Evolutionary conservation across 768 basidiomycete genomes (phyloP).

Genomic region (Xerocomus potaroensis): DNA sequence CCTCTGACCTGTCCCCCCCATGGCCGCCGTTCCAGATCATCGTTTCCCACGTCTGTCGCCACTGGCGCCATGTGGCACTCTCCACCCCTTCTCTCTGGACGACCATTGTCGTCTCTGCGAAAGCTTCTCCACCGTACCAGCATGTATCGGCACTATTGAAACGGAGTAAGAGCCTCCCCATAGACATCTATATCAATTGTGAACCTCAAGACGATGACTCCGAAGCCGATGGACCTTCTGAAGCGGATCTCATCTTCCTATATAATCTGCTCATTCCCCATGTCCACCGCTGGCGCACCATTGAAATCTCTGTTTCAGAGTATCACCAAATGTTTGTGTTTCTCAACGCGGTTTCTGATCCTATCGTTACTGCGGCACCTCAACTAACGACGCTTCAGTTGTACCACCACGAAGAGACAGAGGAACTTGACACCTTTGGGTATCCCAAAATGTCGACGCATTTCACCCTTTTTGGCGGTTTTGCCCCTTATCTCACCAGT

Average conservation of each 20-base stretch:
- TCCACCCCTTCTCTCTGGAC: constrained; percentile 58
- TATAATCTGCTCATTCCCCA: constrained; percentile 45
- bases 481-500: constrained; percentile 45
- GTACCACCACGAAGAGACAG: constrained; percentile 50
- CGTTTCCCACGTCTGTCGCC: constrained; percentile 58
- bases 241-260: constrained; percentile 23
- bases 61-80: constrained; percentile 53
- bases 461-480: constrained; percentile 52
- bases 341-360: constrained; percentile 39
- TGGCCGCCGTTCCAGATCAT: constrained; percentile 44
- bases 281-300: constrained; percentile 47
- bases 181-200: constrained; percentile 51
- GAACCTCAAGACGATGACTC: constrained; percentile 25
- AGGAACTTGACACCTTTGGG: constrained; percentile 26
- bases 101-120: constrained; percentile 25
- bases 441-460: constrained; percentile 25
- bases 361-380: constrained; percentile 42
- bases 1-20: not conserved
- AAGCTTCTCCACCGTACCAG: constrained; percentile 39
- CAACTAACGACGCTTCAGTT: constrained; percentile 51
- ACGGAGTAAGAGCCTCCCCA: constrained; percentile 50
- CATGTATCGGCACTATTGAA: constrained; percentile 43
- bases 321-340: constrained; percentile 46
- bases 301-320: constrained; percentile 43
- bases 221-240: constrained; percentile 18